Evolutionary conservation across 352 stramenopile genomes (phyloP).

Genomic region (Phytophthora pinifolia): DNA sequence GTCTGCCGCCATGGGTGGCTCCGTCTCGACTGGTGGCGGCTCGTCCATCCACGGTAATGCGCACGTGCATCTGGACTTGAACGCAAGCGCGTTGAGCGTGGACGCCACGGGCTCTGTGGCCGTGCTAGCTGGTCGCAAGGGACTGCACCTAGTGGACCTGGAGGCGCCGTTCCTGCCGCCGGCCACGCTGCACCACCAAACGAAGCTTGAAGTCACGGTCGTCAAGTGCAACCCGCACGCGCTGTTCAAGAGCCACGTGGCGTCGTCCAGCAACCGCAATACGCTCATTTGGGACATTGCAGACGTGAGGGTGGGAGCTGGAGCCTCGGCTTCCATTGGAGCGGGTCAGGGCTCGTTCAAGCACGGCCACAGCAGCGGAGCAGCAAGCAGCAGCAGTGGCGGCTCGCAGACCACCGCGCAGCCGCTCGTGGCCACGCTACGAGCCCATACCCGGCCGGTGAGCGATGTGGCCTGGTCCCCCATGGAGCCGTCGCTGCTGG

Average conservation of each 20-base stretch:
- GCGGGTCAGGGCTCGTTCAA: conserved; percentile 24
- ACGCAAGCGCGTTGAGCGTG: conserved; percentile 67
- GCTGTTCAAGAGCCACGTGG: conserved; percentile 64
- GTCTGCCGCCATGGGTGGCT: conserved; percentile 12
- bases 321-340: conserved; percentile 23
- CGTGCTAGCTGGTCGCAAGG: conserved; percentile 67
- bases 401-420: conserved; percentile 31
- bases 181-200: conserved; percentile 75
- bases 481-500: conserved; percentile 67
- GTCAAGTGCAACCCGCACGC: conserved; percentile 79
- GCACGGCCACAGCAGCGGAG: conserved; percentile 16
- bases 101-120: conserved; percentile 67
- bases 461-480: conserved; percentile 80
- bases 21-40: conserved; percentile 11
- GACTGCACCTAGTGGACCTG: conserved; percentile 73
- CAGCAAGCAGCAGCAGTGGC: conserved; percentile 1
- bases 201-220: conserved; percentile 77
- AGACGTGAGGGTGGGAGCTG: conserved; percentile 16
- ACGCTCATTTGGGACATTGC: conserved; percentile 81
- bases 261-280: conserved; percentile 80
- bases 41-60: conserved; percentile 56
- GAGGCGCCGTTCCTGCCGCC: conserved; percentile 59
- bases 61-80: conserved; percentile 62
- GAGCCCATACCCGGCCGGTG: conserved; percentile 72
- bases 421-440: conserved; percentile 71